A percentile compares a stretch with the other conserved stretches of the same genome.
Conservation (phyloP, 169 alveolate genomes). For the Eimeria zaria region DNA sequence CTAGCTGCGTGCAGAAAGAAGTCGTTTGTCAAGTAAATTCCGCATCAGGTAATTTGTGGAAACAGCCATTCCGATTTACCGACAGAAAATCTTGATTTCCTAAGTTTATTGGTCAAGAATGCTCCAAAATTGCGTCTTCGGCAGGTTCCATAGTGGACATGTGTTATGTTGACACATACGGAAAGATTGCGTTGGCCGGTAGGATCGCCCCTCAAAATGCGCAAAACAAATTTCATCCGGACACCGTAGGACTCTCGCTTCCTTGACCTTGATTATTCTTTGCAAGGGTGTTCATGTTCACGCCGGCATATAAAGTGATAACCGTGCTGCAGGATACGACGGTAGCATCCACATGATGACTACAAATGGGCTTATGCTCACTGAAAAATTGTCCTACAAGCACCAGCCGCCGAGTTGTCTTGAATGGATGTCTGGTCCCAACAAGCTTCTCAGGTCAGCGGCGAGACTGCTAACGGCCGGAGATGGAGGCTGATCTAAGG, state of each 20-base stretch:
- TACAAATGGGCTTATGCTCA: conserved; percentile 47
- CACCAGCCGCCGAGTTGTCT: conserved; percentile 69
- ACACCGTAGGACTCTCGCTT: not conserved
- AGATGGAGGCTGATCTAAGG: not conserved
- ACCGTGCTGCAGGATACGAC: conserved; percentile 60
- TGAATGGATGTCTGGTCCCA: conserved; percentile 71
- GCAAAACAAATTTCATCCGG: not conserved
- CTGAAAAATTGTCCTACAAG: conserved; percentile 54
- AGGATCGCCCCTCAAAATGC: not conserved
- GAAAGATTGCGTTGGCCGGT: conserved; percentile 63
- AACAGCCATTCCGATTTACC: not conserved
- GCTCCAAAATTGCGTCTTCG: not conserved
- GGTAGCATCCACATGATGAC: conserved; percentile 71
- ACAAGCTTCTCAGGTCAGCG: conserved; percentile 64
- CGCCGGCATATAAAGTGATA: not conserved
- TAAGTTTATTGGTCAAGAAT: too few species aligned
- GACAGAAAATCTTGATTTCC: not conserved
- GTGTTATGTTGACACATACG: conserved; percentile 58
- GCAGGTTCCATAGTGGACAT: conserved; percentile 49
- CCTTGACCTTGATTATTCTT: not conserved
- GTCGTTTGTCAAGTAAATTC: conserved; percentile 40
- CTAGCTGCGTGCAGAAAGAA: conserved; percentile 12
- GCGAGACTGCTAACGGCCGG: not conserved
- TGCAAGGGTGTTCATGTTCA: not conserved
- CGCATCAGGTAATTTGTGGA: not conserved